Evolutionary conservation across 2,329 filamentous ascomycete genomes (phyloP).

Genomic region (Verticillium dahliae): DNA sequence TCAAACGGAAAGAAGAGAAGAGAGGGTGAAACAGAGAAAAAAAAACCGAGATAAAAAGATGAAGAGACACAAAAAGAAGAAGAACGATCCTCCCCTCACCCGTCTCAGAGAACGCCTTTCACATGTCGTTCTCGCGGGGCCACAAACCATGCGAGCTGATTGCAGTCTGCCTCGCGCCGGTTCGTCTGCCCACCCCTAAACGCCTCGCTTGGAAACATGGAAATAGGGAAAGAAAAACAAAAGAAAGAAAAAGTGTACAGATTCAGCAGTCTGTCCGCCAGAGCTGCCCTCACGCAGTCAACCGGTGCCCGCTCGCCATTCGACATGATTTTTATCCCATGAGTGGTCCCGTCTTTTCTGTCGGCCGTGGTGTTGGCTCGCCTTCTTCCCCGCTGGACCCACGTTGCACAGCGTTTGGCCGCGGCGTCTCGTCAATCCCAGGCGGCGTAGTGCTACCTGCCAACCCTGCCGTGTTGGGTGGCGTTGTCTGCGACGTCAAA

Average conservation of each 20-base stretch:
- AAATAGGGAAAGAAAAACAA: conserved; percentile 9
- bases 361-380: conserved; percentile 33
- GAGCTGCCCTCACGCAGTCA: not conserved
- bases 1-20: not conserved
- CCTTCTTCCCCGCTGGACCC: conserved; percentile 19
- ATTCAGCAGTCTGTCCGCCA: not conserved
- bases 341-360: conserved; percentile 11
- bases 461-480: conserved; percentile 19
- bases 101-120: not conserved
- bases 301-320: no score
- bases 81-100: not conserved
- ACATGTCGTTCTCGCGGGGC: not conserved
- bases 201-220: conserved; percentile 1
- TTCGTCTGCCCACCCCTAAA: not conserved
- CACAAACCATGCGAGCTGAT: not conserved
- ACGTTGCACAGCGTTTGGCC: conserved; percentile 20
- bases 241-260: conserved; percentile 2
- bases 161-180: conserved; percentile 2
- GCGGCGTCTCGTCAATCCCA: conserved; percentile 36
- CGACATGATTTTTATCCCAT: not conserved
- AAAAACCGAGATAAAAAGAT: not conserved
- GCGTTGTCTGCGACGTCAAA: conserved; percentile 17
- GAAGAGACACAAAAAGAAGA: conserved; percentile 2
- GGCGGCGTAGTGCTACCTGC: conserved; percentile 11
- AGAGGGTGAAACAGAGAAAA: conserved; percentile 6